phyloP scores from a whole-genome alignment of 1,139 yeast species.

The Eremothecium coryli region DNA sequence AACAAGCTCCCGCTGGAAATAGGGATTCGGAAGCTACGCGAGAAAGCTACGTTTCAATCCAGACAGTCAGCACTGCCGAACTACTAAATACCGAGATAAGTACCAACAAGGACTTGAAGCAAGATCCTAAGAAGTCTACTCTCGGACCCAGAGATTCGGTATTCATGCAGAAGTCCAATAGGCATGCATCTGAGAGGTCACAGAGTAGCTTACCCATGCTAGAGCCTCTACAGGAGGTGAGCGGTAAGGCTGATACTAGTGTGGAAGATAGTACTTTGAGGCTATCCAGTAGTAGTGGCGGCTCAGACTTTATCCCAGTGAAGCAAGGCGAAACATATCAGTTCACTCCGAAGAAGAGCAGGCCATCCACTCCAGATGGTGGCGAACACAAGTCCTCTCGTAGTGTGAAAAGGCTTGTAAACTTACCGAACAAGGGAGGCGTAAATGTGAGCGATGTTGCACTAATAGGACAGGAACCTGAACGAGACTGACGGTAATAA shows the following conservation, averaged over 20 bases:
- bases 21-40: slow-evolving; percentile 33
- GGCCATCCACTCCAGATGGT: slow-evolving; percentile 3
- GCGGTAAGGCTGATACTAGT: not conserved
- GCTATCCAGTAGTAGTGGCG: slow-evolving; percentile 1
- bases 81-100: slow-evolving; percentile 72
- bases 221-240: not conserved
- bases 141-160: slow-evolving; percentile 37
- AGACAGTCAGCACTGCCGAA: slow-evolving; percentile 82
- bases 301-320: slow-evolving; percentile 23
- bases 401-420: slow-evolving; percentile 25
- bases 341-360: slow-evolving; percentile 1
- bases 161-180: slow-evolving; percentile 15
- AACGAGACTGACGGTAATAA: slow-evolving; percentile 11
- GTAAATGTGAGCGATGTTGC: slow-evolving; percentile 22
- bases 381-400: slow-evolving; percentile 20
- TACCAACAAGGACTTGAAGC: slow-evolving; percentile 41
- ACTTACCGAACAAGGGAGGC: slow-evolving; percentile 18
- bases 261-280: not conserved
- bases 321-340: slow-evolving; percentile 21
- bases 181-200: not conserved
- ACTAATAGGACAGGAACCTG: slow-evolving; percentile 26
- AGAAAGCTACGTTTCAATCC: slow-evolving; percentile 61
- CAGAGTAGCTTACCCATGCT: not conserved
- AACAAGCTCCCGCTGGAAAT: slow-evolving; percentile 32
- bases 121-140: slow-evolving; percentile 35